Percentiles rank a stretch among this genome's conserved stretches.
phyloP scores from a whole-genome alignment of 345 rosid genomes.

The Acer saccharum region DNA sequence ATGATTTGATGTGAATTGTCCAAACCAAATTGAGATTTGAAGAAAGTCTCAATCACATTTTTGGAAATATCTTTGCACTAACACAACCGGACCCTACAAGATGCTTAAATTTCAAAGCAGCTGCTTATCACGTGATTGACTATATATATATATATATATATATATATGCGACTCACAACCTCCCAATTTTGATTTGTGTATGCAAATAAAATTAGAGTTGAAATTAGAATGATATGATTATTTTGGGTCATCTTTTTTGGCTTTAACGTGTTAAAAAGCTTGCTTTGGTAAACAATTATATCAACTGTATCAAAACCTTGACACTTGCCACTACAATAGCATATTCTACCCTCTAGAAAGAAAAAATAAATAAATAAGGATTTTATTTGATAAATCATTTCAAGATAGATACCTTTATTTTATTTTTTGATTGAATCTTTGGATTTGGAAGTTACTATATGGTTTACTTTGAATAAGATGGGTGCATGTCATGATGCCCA shows the following conservation, averaged over 20 bases:
- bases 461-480: neutral
- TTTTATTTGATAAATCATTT: too few species aligned
- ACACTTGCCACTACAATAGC: neutral
- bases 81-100: slow-evolving; percentile 7
- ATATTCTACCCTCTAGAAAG: too few species aligned
- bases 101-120: slow-evolving; percentile 28
- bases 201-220: neutral
- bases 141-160: neutral
- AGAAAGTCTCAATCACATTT: neutral
- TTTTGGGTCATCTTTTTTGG: neutral
- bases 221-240: neutral
- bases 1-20: slow-evolving; percentile 20
- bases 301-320: neutral
- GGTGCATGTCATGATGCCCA: neutral
- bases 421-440: neutral
- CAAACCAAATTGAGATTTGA: neutral
- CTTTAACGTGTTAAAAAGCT: neutral
- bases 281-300: neutral
- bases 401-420: neutral
- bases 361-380: too few species aligned
- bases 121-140: slow-evolving; percentile 30
- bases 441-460: neutral
- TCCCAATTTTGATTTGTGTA: slow-evolving; percentile 7
- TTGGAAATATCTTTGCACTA: slow-evolving; percentile 1
- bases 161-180: neutral